Conservation (phyloP, 805 yeast species). For the Allodekkera sacchari region DNA sequence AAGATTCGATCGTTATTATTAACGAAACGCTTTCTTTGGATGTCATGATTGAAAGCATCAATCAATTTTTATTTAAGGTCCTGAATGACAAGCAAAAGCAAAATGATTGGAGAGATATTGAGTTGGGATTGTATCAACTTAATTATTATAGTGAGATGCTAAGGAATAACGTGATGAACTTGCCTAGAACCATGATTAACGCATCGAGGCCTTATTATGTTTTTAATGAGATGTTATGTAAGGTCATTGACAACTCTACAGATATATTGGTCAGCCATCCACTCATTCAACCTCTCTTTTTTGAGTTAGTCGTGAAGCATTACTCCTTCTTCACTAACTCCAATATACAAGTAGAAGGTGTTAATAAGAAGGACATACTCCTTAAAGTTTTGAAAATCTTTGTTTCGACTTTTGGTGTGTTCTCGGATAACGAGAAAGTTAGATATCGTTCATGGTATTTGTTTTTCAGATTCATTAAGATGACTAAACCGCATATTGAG, state of each 20-base stretch:
- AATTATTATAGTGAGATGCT: conserved; percentile 72
- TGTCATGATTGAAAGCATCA: conserved; percentile 38
- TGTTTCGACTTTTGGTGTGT: conserved; percentile 73
- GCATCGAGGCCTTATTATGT: conserved; percentile 58
- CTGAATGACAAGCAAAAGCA: conserved; percentile 6
- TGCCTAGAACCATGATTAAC: conserved; percentile 57
- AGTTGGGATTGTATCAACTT: conserved; percentile 79
- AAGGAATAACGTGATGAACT: conserved; percentile 65
- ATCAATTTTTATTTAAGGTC: conserved; percentile 26
- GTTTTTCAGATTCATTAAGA: conserved; percentile 72
- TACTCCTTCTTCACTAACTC: conserved; percentile 48
- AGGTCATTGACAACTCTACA: conserved; percentile 28
- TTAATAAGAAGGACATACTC: conserved; percentile 42
- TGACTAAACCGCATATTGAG: conserved; percentile 59
- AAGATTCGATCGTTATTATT: conserved; percentile 63
- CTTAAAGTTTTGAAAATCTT: conserved; percentile 66
- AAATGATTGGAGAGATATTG: conserved; percentile 71
- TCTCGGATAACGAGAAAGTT: conserved; percentile 64
- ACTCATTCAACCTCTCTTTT: conserved; percentile 69
- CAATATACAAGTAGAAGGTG: conserved; percentile 29
- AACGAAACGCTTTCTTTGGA: conserved; percentile 28
- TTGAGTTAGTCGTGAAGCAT: conserved; percentile 80
- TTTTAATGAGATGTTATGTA: conserved; percentile 53
- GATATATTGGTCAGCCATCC: conserved; percentile 56
- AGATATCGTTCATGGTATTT: conserved; percentile 85